Evolutionary conservation across 192 early-diverging fungal genomes (phyloP).

Genomic region (Coemansia nantahalensis): DNA sequence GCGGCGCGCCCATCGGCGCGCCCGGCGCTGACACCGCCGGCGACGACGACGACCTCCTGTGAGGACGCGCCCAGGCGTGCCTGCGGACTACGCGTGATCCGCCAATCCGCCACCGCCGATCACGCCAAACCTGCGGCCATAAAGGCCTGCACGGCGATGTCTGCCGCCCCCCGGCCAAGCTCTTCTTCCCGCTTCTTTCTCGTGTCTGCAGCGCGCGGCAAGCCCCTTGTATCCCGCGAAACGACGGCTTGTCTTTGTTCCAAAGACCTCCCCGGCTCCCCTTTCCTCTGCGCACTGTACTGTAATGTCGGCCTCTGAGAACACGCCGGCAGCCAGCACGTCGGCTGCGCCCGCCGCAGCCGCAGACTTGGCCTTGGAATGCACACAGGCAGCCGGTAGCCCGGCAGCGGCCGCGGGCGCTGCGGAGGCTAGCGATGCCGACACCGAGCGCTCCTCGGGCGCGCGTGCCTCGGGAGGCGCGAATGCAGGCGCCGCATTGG

Average conservation of each 20-base stretch:
- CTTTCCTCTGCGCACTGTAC: not conserved
- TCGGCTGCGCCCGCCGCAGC: conserved; percentile 5
- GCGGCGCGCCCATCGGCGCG: no score
- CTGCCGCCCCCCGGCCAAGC: no score
- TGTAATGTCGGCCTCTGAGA: conserved; percentile 21
- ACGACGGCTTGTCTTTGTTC: no score
- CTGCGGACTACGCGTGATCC: no score
- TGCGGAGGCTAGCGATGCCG: not conserved
- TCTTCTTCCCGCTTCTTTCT: conserved; percentile 1
- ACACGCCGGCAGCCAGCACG: conserved; percentile 6
- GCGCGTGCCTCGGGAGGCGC: not conserved
- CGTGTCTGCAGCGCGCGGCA: no score
- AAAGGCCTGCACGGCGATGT: no score
- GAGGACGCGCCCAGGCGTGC: not conserved
- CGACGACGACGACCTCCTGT: conserved; percentile 37
- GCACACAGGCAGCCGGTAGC: not conserved
- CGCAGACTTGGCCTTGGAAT: not conserved
- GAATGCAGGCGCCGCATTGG: conserved; percentile 1
- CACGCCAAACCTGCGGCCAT: no score
- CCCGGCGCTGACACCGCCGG: not conserved
- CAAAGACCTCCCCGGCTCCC: not conserved
- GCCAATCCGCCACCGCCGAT: no score
- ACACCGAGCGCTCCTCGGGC: not conserved
- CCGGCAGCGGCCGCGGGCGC: not conserved
- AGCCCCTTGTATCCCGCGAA: no score